phyloP scores from a whole-genome alignment of 768 basidiomycete genomes.

The Strobilomyces echinocephalus region DNA sequence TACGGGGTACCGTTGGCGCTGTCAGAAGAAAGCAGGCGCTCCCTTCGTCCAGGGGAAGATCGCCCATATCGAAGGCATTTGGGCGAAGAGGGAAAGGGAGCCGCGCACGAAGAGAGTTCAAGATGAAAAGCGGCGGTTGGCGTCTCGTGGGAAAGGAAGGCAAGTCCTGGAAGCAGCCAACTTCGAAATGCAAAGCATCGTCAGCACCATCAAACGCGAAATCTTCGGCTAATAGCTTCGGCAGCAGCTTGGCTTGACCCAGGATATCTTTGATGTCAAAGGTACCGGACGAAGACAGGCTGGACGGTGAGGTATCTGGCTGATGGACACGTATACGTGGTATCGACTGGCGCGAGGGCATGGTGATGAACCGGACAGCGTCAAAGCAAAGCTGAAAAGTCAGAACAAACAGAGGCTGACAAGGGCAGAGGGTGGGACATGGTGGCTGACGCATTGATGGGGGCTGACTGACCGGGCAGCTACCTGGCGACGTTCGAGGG shows the following conservation, averaged over 20 bases:
- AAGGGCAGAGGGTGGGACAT: not conserved
- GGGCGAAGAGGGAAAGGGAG: constrained; percentile 21
- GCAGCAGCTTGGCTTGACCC: constrained; percentile 7
- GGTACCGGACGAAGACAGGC: constrained; percentile 20
- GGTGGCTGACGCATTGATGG: constrained; percentile 21
- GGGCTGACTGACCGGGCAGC: constrained; percentile 18
- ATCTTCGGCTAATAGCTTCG: constrained; percentile 21
- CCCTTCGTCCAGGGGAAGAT: constrained; percentile 19
- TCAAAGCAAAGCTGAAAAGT: constrained; percentile 5
- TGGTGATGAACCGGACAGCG: constrained; percentile 9
- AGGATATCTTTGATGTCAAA: constrained; percentile 26
- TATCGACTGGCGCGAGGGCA: constrained; percentile 15
- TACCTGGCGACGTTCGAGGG: not conserved
- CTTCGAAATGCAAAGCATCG: constrained; percentile 6
- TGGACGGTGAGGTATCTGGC: constrained; percentile 9
- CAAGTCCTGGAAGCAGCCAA: constrained; percentile 16
- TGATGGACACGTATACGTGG: constrained; percentile 23
- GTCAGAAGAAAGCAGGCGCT: constrained; percentile 17
- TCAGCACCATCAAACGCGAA: constrained; percentile 15
- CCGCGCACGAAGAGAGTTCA: constrained; percentile 20
- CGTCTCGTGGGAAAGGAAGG: constrained; percentile 31
- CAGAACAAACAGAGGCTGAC: constrained; percentile 8
- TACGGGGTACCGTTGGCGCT: constrained; percentile 33
- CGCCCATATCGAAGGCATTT: constrained; percentile 18
- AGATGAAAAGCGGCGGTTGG: constrained; percentile 26